Percentiles rank a stretch among this genome's conserved stretches.
These are phyloP conservation scores for Plasmodium fragile DNA, from an alignment of 169 alveolate genomes.

Conservation along the genomic window DNA sequence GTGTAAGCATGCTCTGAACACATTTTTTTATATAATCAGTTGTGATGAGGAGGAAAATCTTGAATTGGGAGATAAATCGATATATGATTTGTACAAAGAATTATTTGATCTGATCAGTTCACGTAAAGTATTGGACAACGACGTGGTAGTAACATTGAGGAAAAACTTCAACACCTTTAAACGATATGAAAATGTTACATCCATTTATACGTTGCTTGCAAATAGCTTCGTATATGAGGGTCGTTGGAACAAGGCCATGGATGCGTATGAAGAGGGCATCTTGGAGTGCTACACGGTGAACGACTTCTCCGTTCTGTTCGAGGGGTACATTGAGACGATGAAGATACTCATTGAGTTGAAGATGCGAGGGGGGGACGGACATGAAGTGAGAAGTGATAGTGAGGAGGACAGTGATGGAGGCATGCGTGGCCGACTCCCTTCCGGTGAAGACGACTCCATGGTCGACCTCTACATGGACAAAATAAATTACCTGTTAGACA, in stretches of 20 bases:
- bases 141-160: slow-evolving; percentile 36
- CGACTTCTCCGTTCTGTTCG: slow-evolving; percentile 49
- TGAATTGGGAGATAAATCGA: slow-evolving; percentile 27
- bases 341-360: slow-evolving; percentile 55
- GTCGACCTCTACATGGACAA: slow-evolving; percentile 71
- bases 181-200: slow-evolving; percentile 62
- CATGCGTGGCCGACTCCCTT: background rate
- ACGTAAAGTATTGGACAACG: slow-evolving; percentile 27
- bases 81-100: slow-evolving; percentile 42
- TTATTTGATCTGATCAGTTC: slow-evolving; percentile 21
- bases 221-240: slow-evolving; percentile 73
- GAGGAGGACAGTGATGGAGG: background rate
- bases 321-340: slow-evolving; percentile 56
- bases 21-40: slow-evolving; percentile 51
- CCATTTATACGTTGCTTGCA: slow-evolving; percentile 48
- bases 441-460: background rate
- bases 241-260: slow-evolving; percentile 76
- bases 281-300: slow-evolving; percentile 61
- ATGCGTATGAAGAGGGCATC: slow-evolving; percentile 66
- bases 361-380: background rate
- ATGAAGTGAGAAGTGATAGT: background rate
- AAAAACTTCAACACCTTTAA: slow-evolving; percentile 33
- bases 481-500: slow-evolving; percentile 49
- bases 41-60: slow-evolving; percentile 19
- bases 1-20: slow-evolving; percentile 53